Conservation (phyloP, 2,329 filamentous ascomycete genomes). For the Diaporthe aspalathi region DNA sequence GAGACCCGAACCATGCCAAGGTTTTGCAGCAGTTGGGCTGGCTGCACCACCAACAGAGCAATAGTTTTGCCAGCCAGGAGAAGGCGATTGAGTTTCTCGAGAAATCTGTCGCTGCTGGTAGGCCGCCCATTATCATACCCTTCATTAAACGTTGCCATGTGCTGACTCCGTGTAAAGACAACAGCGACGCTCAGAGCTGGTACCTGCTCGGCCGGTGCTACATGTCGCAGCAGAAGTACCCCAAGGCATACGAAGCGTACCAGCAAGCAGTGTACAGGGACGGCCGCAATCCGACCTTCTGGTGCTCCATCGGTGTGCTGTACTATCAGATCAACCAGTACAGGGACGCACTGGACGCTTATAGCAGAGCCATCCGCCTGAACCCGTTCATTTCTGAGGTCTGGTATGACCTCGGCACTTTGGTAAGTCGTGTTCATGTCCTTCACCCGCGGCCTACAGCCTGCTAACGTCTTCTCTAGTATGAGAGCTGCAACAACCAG, state of each 20-base stretch:
- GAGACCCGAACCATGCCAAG: slow-evolving; percentile 96
- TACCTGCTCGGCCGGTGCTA: slow-evolving; percentile 97
- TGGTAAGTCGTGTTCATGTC: slow-evolving; percentile 71
- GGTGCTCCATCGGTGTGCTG: slow-evolving; percentile 98
- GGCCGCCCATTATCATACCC: slow-evolving; percentile 49
- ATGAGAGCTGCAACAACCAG: slow-evolving; percentile 99
- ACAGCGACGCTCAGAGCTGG: slow-evolving; percentile 97
- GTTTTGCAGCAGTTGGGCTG: slow-evolving; percentile 97
- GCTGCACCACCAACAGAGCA: slow-evolving; percentile 97
- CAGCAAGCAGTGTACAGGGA: slow-evolving; percentile 99
- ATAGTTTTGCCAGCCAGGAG: slow-evolving; percentile 90
- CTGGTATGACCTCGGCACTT: slow-evolving; percentile 96
- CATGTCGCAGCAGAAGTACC: slow-evolving; percentile 99
- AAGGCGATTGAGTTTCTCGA: slow-evolving; percentile 97
- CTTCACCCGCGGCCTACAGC: slow-evolving; percentile 40
- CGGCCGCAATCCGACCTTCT: slow-evolving; percentile 97
- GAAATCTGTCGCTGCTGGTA: slow-evolving; percentile 93
- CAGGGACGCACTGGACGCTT: slow-evolving; percentile 95
- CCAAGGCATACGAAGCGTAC: slow-evolving; percentile 98
- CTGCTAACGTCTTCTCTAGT: slow-evolving; percentile 62
- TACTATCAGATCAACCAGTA: slow-evolving; percentile 99
- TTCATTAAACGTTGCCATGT: slow-evolving; percentile 31
- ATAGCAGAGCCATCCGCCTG: slow-evolving; percentile 93
- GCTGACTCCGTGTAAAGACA: slow-evolving; percentile 69
- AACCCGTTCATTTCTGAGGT: slow-evolving; percentile 99